Percentiles rank a stretch among this genome's conserved stretches.
These are phyloP conservation scores for Fusarium palustre DNA, from an alignment of 2,329 filamentous ascomycete genomes.

Conservation along the genomic window DNA sequence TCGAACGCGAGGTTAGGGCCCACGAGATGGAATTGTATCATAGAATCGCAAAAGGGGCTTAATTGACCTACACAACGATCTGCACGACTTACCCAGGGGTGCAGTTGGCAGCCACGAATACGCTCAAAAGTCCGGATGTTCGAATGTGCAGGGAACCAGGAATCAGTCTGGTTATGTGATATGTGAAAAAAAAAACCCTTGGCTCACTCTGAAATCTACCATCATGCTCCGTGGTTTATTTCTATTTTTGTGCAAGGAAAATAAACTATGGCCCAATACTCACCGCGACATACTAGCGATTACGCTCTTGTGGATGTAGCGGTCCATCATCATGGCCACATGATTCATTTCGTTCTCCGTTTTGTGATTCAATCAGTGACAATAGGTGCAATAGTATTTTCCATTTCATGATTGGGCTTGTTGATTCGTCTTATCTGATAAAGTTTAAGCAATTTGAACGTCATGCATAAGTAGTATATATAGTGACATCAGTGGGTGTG, in stretches of 20 bases:
- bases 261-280: conserved; percentile 71
- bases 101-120: conserved; percentile 3
- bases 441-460: neutral
- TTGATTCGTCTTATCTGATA: neutral
- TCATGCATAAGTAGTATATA: neutral
- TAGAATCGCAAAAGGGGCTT: conserved; percentile 54
- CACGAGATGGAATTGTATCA: conserved; percentile 56
- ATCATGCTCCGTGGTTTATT: conserved; percentile 73
- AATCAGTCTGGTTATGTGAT: conserved; percentile 11
- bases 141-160: conserved; percentile 9
- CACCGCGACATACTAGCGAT: conserved; percentile 70
- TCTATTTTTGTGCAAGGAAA: conserved; percentile 89
- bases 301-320: conserved; percentile 66
- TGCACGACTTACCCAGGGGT: conserved; percentile 7
- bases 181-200: conserved; percentile 60
- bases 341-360: neutral
- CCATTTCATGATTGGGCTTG: too few relatives aligned
- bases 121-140: conserved; percentile 4
- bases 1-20: conserved; percentile 41
- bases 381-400: neutral
- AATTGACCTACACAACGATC: conserved; percentile 51
- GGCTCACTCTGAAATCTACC: conserved; percentile 85
- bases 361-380: neutral
- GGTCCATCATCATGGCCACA: conserved; percentile 79
- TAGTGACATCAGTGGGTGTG: neutral